A percentile compares a stretch with the other conserved stretches of the same genome.
Evolutionary conservation across 352 stramenopile species (phyloP).

Genomic region (Sclerospora graminicola): DNA sequence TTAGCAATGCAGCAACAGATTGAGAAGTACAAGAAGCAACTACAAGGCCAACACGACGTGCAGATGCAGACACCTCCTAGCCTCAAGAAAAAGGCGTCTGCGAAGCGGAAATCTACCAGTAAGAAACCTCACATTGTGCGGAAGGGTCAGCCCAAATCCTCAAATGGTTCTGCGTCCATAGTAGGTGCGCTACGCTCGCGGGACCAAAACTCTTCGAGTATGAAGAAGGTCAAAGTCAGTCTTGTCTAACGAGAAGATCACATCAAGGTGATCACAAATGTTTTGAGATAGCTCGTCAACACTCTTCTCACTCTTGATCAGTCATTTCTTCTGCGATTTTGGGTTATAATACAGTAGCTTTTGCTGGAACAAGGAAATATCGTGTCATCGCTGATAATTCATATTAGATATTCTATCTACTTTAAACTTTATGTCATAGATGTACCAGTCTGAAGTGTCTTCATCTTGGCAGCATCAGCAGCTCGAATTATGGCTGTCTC

Average conservation of each 20-base stretch:
- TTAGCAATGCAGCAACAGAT: slow-evolving; percentile 61
- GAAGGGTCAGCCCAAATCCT: slow-evolving; percentile 32
- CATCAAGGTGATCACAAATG: slow-evolving; percentile 11
- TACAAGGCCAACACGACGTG: slow-evolving; percentile 25
- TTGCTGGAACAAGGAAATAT: slow-evolving; percentile 5
- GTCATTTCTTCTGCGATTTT: slow-evolving; percentile 8
- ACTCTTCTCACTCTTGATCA: slow-evolving; percentile 3
- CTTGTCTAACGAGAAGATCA: slow-evolving; percentile 19
- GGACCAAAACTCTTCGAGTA: slow-evolving; percentile 29
- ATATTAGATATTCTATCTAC: slow-evolving; percentile 23
- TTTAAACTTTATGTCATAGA: slow-evolving; percentile 20
- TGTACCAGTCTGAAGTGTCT: slow-evolving; percentile 17
- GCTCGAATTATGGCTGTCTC: slow-evolving; percentile 42
- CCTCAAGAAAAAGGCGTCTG: slow-evolving; percentile 31
- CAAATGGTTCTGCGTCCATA: slow-evolving; percentile 31
- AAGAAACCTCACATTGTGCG: slow-evolving; percentile 34
- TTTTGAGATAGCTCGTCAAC: slow-evolving; percentile 1
- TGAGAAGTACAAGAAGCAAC: slow-evolving; percentile 34
- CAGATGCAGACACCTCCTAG: slow-evolving; percentile 23
- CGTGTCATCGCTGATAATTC: slow-evolving; percentile 3
- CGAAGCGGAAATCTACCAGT: slow-evolving; percentile 39
- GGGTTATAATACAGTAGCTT: slow-evolving; percentile 7
- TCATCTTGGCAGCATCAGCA: slow-evolving; percentile 26
- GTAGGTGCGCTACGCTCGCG: slow-evolving; percentile 43
- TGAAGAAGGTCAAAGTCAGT: slow-evolving; percentile 46